phyloP scores from a whole-genome alignment of 2,329 filamentous ascomycete genomes.

The Plectosphaerella plurivora region DNA sequence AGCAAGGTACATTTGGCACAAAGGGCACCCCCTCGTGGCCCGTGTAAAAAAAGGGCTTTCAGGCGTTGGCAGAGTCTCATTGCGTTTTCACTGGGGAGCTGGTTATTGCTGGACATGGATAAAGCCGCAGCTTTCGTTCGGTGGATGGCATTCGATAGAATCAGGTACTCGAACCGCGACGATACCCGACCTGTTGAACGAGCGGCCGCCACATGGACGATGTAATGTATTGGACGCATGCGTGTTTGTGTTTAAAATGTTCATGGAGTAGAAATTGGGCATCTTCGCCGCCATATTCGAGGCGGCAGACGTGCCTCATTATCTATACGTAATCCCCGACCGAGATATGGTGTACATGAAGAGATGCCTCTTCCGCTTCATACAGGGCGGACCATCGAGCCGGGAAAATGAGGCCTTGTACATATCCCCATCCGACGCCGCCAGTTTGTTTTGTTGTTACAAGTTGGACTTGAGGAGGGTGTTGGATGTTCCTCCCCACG shows the following conservation, averaged over 20 bases:
- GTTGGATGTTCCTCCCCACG: not conserved
- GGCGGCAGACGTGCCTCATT: not conserved
- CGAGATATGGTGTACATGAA: slow-evolving; percentile 7
- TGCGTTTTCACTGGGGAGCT: not conserved
- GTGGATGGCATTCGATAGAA: not conserved
- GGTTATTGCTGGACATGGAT: not conserved
- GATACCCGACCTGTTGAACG: not conserved
- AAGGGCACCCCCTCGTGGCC: no score
- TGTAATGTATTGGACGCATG: no score
- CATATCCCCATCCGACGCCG: not conserved
- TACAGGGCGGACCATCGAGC: no score
- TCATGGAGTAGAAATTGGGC: slow-evolving; percentile 5
- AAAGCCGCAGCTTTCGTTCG: not conserved
- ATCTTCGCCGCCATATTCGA: not conserved
- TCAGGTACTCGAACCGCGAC: not conserved
- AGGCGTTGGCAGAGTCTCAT: not conserved
- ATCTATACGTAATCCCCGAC: not conserved
- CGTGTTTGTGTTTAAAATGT: not conserved
- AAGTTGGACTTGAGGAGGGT: not conserved
- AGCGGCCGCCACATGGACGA: no score
- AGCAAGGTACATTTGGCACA: not conserved
- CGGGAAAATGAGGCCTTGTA: not conserved
- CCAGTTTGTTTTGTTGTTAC: slow-evolving; percentile 1
- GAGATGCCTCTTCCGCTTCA: slow-evolving; percentile 1
- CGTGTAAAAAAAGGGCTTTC: not conserved